phyloP scores from a whole-genome alignment of 495 filamentous ascomycete genomes.

The Tricharina praecox region DNA sequence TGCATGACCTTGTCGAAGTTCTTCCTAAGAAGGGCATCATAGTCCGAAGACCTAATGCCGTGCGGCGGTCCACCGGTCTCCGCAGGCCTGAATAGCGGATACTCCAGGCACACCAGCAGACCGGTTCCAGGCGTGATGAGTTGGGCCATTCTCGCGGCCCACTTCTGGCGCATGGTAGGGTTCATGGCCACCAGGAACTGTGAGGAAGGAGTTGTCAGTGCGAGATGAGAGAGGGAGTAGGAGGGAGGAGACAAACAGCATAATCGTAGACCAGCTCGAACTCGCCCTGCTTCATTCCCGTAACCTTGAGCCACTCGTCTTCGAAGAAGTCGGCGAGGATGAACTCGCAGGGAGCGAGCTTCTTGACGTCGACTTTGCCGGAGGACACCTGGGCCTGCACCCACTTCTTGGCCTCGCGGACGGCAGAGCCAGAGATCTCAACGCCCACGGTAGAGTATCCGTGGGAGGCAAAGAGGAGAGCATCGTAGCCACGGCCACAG shows the following conservation, averaged over 20 bases:
- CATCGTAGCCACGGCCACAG: constrained; percentile 62
- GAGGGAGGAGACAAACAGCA: constrained; percentile 38
- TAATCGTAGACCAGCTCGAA: constrained; percentile 80
- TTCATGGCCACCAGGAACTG: constrained; percentile 34
- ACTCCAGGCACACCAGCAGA: constrained; percentile 32
- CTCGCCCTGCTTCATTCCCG: constrained; percentile 26
- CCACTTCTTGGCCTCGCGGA: constrained; percentile 36
- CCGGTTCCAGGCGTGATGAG: constrained; percentile 25
- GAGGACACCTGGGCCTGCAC: constrained; percentile 2
- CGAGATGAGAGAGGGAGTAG: not conserved
- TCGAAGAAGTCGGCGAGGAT: constrained; percentile 39
- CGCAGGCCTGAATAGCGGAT: constrained; percentile 31
- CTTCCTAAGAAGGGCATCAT: constrained; percentile 31
- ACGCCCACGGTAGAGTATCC: constrained; percentile 62
- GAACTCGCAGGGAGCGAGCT: constrained; percentile 30
- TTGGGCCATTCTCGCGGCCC: constrained; percentile 30
- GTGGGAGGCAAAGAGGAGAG: constrained; percentile 48
- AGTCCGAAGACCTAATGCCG: constrained; percentile 29
- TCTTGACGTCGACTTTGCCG: not conserved
- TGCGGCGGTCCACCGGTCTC: constrained; percentile 30
- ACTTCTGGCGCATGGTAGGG: constrained; percentile 26
- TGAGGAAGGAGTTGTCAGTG: not conserved
- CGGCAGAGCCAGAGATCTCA: constrained; percentile 43
- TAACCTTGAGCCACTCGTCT: constrained; percentile 32
- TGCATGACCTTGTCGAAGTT: constrained; percentile 39